Conservation (phyloP, 306 rosid species). For the Quillaja saponaria region DNA sequence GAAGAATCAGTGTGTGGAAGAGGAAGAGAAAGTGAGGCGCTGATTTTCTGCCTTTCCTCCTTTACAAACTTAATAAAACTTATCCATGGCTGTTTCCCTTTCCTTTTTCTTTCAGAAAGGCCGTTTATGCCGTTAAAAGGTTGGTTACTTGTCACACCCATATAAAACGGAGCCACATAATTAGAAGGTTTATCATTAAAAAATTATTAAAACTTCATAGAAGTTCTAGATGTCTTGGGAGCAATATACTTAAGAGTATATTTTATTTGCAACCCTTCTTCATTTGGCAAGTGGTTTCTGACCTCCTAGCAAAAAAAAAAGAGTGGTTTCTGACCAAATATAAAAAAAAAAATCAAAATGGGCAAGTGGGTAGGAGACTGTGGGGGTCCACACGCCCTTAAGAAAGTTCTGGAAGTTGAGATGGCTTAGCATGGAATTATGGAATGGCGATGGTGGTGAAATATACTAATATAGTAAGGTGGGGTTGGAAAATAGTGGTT, state of each 20-base stretch:
- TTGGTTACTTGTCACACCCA: background rate
- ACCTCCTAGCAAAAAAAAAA: too few relatives aligned
- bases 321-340: constrained; percentile 13
- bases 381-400: background rate
- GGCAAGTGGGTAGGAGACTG: too few relatives aligned
- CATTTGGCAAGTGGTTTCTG: constrained; percentile 29
- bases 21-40: background rate
- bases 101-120: constrained; percentile 31
- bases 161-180: background rate
- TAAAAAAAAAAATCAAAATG: too few relatives aligned
- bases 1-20: background rate
- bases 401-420: constrained; percentile 63
- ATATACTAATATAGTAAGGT: constrained; percentile 2
- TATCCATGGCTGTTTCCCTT: too few relatives aligned
- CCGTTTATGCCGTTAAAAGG: constrained; percentile 44
- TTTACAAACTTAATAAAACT: too few relatives aligned
- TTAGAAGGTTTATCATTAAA: constrained; percentile 23
- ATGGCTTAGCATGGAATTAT: background rate
- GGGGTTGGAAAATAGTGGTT: constrained; percentile 34
- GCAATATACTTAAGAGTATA: constrained; percentile 16
- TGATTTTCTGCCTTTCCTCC: background rate
- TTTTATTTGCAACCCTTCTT: constrained; percentile 16
- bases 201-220: constrained; percentile 1
- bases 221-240: constrained; percentile 48
- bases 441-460: constrained; percentile 21